Evolutionary conservation across 441 rosid genomes (phyloP).

Genomic region (Bocquillonia castaneifolia): DNA sequence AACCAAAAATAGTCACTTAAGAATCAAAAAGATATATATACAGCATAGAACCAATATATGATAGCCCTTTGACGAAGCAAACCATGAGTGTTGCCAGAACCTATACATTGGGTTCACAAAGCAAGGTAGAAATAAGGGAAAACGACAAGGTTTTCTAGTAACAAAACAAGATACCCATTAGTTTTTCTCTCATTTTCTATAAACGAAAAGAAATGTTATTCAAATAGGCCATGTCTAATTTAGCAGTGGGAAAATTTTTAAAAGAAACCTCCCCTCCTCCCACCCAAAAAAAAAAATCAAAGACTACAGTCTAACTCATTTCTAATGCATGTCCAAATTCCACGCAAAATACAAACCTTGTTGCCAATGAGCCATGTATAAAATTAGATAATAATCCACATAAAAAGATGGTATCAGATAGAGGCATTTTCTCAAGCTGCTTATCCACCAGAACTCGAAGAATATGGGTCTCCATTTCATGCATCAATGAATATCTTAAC

Average conservation of each 20-base stretch:
- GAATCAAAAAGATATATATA: background rate
- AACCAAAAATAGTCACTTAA: background rate
- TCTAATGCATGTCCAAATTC: background rate
- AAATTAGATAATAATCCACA: slow-evolving; percentile 75
- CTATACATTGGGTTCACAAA: background rate
- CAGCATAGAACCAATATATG: background rate
- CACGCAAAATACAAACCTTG: slow-evolving; percentile 49
- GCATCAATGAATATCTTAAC: slow-evolving; percentile 68
- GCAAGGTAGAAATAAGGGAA: background rate
- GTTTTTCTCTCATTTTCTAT: background rate
- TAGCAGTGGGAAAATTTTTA: slow-evolving; percentile 3
- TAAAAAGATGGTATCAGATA: slow-evolving; percentile 55
- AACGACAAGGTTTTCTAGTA: slow-evolving; percentile 4
- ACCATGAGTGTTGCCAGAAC: background rate
- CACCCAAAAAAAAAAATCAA: slow-evolving; percentile 3
- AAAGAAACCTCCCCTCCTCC: background rate
- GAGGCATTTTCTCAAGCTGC: slow-evolving; percentile 46
- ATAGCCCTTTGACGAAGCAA: background rate
- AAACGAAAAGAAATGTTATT: background rate
- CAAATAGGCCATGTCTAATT: slow-evolving; percentile 1
- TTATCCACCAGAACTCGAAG: slow-evolving; percentile 40
- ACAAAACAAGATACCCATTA: slow-evolving; percentile 9
- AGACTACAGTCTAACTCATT: too few relatives aligned
- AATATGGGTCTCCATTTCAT: slow-evolving; percentile 65
- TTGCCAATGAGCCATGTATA: slow-evolving; percentile 49